Percentiles rank a stretch among this genome's conserved stretches.
Conservation (phyloP, 352 stramenopile genomes). For the Plasmopara halstedii region DNA sequence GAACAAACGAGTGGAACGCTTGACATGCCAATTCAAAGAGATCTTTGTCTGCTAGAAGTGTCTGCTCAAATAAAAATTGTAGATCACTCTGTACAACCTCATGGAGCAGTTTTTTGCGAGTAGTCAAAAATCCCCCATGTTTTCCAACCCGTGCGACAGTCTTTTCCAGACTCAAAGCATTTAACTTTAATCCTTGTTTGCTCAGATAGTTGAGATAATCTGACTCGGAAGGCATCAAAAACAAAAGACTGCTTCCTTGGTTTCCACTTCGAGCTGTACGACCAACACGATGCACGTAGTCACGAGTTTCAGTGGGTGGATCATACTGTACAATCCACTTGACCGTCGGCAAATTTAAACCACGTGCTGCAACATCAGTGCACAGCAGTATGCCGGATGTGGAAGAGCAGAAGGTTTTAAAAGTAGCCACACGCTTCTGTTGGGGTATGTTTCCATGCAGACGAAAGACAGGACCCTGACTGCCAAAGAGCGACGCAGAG, state of each 20-base stretch:
- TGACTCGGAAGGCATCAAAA: conserved; percentile 95
- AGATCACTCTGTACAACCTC: conserved; percentile 75
- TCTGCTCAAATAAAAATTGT: conserved; percentile 81
- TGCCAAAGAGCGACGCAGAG: conserved; percentile 53
- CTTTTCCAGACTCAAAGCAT: conserved; percentile 82
- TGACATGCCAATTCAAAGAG: conserved; percentile 81
- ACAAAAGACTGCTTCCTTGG: conserved; percentile 92
- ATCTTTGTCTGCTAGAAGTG: conserved; percentile 70
- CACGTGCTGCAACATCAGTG: conserved; percentile 97
- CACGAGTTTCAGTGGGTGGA: conserved; percentile 96
- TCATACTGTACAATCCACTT: conserved; percentile 98
- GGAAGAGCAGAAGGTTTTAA: conserved; percentile 91
- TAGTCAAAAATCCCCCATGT: conserved; percentile 45
- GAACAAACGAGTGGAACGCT: conserved; percentile 89
- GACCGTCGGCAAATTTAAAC: conserved; percentile 97
- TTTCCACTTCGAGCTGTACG: conserved; percentile 98
- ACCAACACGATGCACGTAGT: conserved; percentile 99
- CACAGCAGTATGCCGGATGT: conserved; percentile 92
- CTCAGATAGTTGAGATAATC: conserved; percentile 92
- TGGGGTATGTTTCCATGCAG: conserved; percentile 96
- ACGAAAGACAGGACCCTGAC: conserved; percentile 52
- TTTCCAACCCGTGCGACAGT: conserved; percentile 59
- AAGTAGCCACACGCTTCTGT: conserved; percentile 93
- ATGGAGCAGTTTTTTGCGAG: conserved; percentile 73
- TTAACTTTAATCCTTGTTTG: conserved; percentile 72